These are phyloP conservation scores for Termitomyces sp. DNA, from an alignment of 768 basidiomycete genomes.

Conservation along the genomic window DNA sequence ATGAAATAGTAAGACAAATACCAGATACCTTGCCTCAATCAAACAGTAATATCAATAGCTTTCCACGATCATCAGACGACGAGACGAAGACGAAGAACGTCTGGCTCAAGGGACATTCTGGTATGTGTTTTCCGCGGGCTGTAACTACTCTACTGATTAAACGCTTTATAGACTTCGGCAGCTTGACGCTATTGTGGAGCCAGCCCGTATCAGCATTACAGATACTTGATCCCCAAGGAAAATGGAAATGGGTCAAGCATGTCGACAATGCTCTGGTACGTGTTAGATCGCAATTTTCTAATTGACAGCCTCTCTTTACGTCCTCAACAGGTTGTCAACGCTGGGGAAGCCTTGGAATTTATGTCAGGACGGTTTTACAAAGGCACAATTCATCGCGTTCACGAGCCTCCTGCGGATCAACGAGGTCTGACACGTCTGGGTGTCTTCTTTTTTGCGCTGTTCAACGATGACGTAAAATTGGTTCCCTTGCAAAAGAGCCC, in stretches of 20 bases:
- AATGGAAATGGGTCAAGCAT: conserved; percentile 47
- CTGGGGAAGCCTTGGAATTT: conserved; percentile 43
- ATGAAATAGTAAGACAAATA: conserved; percentile 42
- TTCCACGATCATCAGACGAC: conserved; percentile 36
- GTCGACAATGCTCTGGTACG: conserved; percentile 40
- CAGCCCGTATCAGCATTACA: conserved; percentile 44
- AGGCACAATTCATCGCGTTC: conserved; percentile 43
- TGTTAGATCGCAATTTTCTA: not conserved
- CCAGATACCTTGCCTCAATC: not conserved
- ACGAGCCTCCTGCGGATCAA: conserved; percentile 44
- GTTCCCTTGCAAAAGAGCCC: conserved; percentile 35
- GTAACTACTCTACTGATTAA: not conserved
- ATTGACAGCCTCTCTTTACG: not conserved
- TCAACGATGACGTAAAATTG: conserved; percentile 38
- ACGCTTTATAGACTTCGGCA: conserved; percentile 31
- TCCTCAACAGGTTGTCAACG: conserved; percentile 32
- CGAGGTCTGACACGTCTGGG: conserved; percentile 36
- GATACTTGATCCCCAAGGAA: conserved; percentile 33
- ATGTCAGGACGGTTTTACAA: conserved; percentile 42
- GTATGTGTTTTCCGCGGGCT: conserved; percentile 13
- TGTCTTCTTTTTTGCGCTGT: conserved; percentile 38
- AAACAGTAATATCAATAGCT: conserved; percentile 18
- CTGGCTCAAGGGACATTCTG: conserved; percentile 48
- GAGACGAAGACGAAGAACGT: conserved; percentile 38
- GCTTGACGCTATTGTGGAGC: conserved; percentile 40